Percentiles rank a stretch among this genome's conserved stretches.
Conservation (phyloP, 495 filamentous ascomycete species). For the Aspergillus sclerotioniger region DNA sequence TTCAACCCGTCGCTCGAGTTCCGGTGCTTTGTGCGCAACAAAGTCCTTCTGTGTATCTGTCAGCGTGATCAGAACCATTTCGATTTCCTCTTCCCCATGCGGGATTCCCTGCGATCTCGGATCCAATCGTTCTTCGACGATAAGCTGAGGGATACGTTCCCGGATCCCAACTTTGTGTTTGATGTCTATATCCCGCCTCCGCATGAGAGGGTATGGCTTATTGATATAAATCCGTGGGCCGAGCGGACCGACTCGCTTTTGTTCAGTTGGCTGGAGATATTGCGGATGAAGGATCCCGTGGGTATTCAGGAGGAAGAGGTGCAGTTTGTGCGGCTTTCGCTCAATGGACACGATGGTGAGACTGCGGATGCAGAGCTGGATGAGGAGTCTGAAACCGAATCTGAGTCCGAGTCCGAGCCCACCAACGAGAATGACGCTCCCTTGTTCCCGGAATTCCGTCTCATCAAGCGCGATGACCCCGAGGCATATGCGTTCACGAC, state of each 20-base stretch:
- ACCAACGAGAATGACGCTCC: conserved; percentile 57
- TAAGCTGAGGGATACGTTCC: conserved; percentile 71
- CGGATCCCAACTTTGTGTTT: conserved; percentile 80
- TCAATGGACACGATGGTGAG: conserved; percentile 27
- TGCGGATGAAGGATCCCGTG: conserved; percentile 62
- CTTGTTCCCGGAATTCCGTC: conserved; percentile 71
- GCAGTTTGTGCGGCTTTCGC: conserved; percentile 42
- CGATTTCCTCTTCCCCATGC: conserved; percentile 70
- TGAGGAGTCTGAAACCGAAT: conserved; percentile 19
- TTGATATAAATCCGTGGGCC: conserved; percentile 97
- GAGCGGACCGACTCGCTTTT: conserved; percentile 81
- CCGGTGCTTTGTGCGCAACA: conserved; percentile 83
- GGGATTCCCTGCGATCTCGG: conserved; percentile 55
- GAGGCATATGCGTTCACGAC: conserved; percentile 82
- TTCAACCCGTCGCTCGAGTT: conserved; percentile 91
- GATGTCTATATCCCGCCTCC: conserved; percentile 87
- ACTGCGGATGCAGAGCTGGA: conserved; percentile 19
- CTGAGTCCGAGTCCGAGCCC: conserved; percentile 34
- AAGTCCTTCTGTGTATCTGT: conserved; percentile 74
- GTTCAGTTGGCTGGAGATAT: conserved; percentile 87
- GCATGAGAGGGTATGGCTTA: conserved; percentile 72
- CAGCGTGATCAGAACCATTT: conserved; percentile 92
- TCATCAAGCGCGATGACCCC: conserved; percentile 79
- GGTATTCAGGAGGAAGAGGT: conserved; percentile 37
- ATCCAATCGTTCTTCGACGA: conserved; percentile 73